These are phyloP conservation scores for Aspergillus funiculosus DNA, from an alignment of 495 filamentous ascomycete species.

Conservation along the genomic window DNA sequence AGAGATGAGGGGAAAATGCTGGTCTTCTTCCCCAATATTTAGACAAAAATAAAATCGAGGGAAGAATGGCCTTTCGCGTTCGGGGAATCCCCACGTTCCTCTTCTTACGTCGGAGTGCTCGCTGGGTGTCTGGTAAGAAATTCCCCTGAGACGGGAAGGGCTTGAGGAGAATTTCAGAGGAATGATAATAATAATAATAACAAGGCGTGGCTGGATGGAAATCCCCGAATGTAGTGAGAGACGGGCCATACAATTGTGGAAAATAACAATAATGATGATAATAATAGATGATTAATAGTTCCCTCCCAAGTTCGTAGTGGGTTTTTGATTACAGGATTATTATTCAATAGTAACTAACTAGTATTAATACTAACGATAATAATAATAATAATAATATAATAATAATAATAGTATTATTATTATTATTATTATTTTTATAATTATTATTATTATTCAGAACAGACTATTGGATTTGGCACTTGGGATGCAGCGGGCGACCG, in stretches of 20 bases:
- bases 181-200: too few relatives aligned
- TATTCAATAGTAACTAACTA: too few relatives aligned
- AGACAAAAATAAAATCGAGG: neutral
- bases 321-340: too few relatives aligned
- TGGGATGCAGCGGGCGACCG: slow-evolving; percentile 34
- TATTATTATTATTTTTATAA: too few relatives aligned
- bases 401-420: too few relatives aligned
- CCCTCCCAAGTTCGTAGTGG: too few relatives aligned
- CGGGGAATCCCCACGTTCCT: slow-evolving; percentile 11
- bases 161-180: too few relatives aligned
- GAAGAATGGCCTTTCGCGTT: slow-evolving; percentile 5
- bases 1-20: neutral
- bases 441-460: too few relatives aligned
- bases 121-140: neutral
- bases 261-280: too few relatives aligned
- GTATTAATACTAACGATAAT: too few relatives aligned
- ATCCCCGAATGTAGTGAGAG: neutral
- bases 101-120: neutral
- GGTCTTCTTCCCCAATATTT: slow-evolving; percentile 1
- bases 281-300: too few relatives aligned
- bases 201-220: neutral
- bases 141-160: neutral
- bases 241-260: neutral
- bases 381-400: too few relatives aligned
- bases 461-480: slow-evolving; percentile 44